These are phyloP conservation scores for Podaxis rugospora DNA, from an alignment of 768 basidiomycete genomes.

Conservation along the genomic window DNA sequence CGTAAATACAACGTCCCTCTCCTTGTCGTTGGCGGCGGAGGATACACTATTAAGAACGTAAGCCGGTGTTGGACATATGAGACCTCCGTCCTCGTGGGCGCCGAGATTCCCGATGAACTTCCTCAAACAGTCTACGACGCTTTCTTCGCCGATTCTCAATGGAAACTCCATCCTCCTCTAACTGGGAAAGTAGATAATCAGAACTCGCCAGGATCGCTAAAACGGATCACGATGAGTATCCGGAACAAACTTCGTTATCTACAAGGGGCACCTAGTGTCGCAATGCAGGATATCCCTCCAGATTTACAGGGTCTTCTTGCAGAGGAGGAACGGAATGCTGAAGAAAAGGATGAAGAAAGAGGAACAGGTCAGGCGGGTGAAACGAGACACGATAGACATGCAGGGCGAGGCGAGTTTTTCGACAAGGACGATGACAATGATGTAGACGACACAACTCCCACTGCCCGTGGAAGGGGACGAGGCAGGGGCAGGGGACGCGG, in stretches of 20 bases:
- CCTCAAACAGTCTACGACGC: constrained; percentile 88
- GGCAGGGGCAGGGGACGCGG: constrained; percentile 16
- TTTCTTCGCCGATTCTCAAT: constrained; percentile 89
- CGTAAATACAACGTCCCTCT: constrained; percentile 89
- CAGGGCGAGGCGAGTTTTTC: constrained; percentile 63
- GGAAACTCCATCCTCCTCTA: constrained; percentile 90
- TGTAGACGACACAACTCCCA: constrained; percentile 26
- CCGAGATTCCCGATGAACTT: constrained; percentile 78
- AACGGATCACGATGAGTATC: constrained; percentile 82
- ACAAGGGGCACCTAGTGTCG: constrained; percentile 94
- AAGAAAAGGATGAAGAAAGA: constrained; percentile 69
- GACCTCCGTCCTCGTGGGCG: constrained; percentile 87
- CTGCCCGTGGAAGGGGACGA: constrained; percentile 23
- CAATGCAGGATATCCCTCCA: constrained; percentile 95
- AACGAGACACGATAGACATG: constrained; percentile 46
- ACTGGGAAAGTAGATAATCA: constrained; percentile 91
- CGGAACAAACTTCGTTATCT: constrained; percentile 88
- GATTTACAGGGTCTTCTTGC: constrained; percentile 76
- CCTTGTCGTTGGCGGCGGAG: constrained; percentile 90
- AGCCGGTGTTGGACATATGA: constrained; percentile 99
- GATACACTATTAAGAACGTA: constrained; percentile 96
- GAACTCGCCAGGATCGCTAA: constrained; percentile 78
- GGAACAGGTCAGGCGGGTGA: constrained; percentile 55
- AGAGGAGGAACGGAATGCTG: constrained; percentile 63
- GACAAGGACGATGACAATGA: constrained; percentile 73